phyloP scores from a whole-genome alignment of 805 yeast species.

The Yamadazyma ubonensis region DNA sequence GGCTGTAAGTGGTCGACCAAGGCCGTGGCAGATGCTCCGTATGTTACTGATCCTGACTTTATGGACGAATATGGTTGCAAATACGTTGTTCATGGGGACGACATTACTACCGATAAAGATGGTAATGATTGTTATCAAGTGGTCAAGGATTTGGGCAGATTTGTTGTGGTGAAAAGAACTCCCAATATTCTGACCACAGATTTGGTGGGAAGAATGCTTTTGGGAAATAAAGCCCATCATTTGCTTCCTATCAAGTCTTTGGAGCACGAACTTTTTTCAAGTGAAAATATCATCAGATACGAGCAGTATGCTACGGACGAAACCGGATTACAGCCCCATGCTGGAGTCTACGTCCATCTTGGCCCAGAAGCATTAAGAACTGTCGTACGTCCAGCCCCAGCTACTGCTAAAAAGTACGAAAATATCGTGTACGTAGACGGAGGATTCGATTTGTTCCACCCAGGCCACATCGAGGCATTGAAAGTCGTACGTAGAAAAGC shows the following conservation, averaged over 20 bases:
- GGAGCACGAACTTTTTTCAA: conserved; percentile 28
- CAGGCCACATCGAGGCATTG: conserved; percentile 84
- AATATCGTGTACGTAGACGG: conserved; percentile 66
- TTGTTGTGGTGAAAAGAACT: conserved; percentile 89
- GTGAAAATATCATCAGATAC: conserved; percentile 44
- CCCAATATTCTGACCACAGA: conserved; percentile 95
- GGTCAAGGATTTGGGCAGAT: conserved; percentile 82
- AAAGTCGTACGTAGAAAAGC: conserved; percentile 39
- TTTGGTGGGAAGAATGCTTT: conserved; percentile 82
- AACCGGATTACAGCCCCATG: conserved; percentile 59
- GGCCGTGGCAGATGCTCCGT: conserved; percentile 79
- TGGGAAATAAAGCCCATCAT: conserved; percentile 60
- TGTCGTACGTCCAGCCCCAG: conserved; percentile 35
- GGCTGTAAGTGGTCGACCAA: conserved; percentile 87
- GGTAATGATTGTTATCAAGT: conserved; percentile 90
- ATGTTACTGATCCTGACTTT: conserved; percentile 82
- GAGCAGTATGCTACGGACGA: conserved; percentile 58
- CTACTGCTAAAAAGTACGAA: conserved; percentile 16
- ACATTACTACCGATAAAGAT: conserved; percentile 92
- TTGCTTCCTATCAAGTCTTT: conserved; percentile 20
- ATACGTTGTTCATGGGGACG: conserved; percentile 98
- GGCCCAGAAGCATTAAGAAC: conserved; percentile 21
- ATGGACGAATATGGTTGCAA: conserved; percentile 73
- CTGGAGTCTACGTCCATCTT: conserved; percentile 51
- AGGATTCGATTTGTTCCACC: conserved; percentile 87